Base-by-base conservation (phyloP, 2,329 filamentous ascomycete genomes). In the Hypomyces perniciosus region DNA sequence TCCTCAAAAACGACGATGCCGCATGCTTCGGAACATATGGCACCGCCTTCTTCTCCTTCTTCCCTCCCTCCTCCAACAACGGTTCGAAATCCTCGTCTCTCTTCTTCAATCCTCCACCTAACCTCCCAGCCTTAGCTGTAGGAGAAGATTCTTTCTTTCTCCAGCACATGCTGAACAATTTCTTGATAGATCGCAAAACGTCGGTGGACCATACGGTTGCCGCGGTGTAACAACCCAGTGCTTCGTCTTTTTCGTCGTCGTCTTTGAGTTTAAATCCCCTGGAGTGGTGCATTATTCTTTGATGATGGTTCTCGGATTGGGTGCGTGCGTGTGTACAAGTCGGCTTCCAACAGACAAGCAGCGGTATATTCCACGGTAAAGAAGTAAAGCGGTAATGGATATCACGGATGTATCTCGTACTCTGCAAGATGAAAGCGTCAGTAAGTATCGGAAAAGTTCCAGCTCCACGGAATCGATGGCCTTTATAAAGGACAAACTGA, bases 1-100 rank as follows among this genome's bases (percentile, higher is more conserved):
- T 75, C 57, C 60, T 66, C 45, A 76, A 57, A 56, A 72, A 73
- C 4, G 70, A 68, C 5, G 65, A 54, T 1, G 66, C 68, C 1
- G 73, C 72, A 51, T 75, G 67, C n/a, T 61, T 68, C 3, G 74
- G 74, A 47, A 52, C 20, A 20, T 20, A 54, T 26, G 48, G 42
- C 26, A 40, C 20, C 30, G 20, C 30, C 48, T 48, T 40, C 34
- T 39, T 50, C 8, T 48, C 48, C 30, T 56, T 10, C 35, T 8
- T 30, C 3, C 4, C 3, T 12, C 12, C 33, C 33, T 8, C 51
- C 7, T 51, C 53, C 6, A 65, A 33, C 12, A 65, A 40, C 2
- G 62, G 62, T 37, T 61, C 57, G 7, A 53, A 50, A 7, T 54
- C 54, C 29, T 60, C 61, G 1, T 61, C 8, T 56, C 2, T 57